Evolutionary conservation across 495 filamentous ascomycete species (phyloP).

Genomic region (Chaetomium fimeti): DNA sequence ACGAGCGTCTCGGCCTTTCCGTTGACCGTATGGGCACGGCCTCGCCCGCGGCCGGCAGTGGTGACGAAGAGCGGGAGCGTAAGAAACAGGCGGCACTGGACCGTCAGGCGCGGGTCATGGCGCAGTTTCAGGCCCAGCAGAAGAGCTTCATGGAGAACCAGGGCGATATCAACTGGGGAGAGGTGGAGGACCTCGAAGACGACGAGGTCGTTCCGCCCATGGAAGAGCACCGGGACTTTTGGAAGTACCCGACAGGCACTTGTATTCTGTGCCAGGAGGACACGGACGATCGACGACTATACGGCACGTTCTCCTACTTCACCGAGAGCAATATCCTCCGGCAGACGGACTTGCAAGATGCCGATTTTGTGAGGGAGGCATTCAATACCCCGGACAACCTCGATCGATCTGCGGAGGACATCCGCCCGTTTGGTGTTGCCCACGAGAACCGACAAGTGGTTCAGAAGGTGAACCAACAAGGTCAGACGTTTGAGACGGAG

Average conservation of each 20-base stretch:
- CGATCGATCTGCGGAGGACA: constrained; percentile 74
- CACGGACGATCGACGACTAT: constrained; percentile 81
- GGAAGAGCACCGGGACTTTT: constrained; percentile 68
- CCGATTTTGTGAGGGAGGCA: constrained; percentile 82
- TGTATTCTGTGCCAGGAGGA: constrained; percentile 98
- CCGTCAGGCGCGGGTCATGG: constrained; percentile 90
- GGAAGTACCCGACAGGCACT: constrained; percentile 91
- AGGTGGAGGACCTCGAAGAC: constrained; percentile 60
- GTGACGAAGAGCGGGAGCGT: constrained; percentile 68
- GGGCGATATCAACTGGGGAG: constrained; percentile 80
- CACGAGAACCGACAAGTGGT: constrained; percentile 77
- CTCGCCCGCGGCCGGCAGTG: constrained; percentile 54
- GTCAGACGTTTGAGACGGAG: constrained; percentile 66
- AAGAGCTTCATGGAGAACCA: constrained; percentile 88
- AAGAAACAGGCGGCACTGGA: constrained; percentile 89
- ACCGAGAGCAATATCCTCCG: constrained; percentile 84
- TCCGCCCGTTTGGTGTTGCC: constrained; percentile 87
- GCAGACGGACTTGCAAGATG: constrained; percentile 75
- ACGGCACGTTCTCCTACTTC: constrained; percentile 87
- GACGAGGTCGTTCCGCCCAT: constrained; percentile 65
- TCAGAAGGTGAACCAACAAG: constrained; percentile 69
- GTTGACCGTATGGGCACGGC: constrained; percentile 55
- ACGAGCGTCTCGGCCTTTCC: constrained; percentile 48
- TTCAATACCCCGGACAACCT: constrained; percentile 72
- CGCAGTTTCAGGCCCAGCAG: constrained; percentile 94